Evolutionary conservation across 306 rosid genomes (phyloP), one percentile per base, ranked within the genome.

Genomic region (Sicyos baderoa): DNA sequence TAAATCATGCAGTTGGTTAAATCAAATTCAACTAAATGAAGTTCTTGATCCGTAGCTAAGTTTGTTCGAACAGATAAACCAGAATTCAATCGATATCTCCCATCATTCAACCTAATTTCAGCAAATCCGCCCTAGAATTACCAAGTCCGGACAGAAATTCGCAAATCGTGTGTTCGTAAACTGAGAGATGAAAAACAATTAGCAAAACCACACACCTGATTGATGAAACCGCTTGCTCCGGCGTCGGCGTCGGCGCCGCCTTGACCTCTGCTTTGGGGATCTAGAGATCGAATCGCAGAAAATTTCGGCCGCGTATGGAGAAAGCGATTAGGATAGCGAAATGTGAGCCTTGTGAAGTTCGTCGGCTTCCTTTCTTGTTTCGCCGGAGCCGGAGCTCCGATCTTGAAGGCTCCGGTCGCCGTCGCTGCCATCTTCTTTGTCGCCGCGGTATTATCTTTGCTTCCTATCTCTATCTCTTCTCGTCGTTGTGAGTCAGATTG

Each of bases 271-370:
- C 69, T 72, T 57, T 65, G 74, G 40, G 89, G 90, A 54, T 77
- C 86, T 12, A 71, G 64, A 59, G 97, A 85, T 62, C 83, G 81
- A 67, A 77, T 48, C 61, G 66, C 47, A n/a, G 64, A 69, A 35
- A 58, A 60, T 18, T 59, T 70, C 23, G 42, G 42, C 75, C 62
- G 65, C 8, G 66, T 29, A 3, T 74, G 59, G 27, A 83, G 65
- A 69, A 69, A 53, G 77, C 57, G 13, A 79, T 61, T 2, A n/a
- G 78, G 77, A 78, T 18, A 56, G 58, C 50, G 61, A 25, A 71
- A 10, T 55, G 58, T n/a, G 44, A 73, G 63, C 70, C 72, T 73
- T 0, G 77, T 15, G 21, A 54, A 76, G 58, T 40, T 53, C 49
- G 50, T 63, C 7, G 50, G 22, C 50, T 29, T 81, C 67, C 57